A percentile compares a stretch with the other conserved stretches of the same genome.
phyloP scores from a whole-genome alignment of 306 rosid species.

The Lathyrus tuberosus region DNA sequence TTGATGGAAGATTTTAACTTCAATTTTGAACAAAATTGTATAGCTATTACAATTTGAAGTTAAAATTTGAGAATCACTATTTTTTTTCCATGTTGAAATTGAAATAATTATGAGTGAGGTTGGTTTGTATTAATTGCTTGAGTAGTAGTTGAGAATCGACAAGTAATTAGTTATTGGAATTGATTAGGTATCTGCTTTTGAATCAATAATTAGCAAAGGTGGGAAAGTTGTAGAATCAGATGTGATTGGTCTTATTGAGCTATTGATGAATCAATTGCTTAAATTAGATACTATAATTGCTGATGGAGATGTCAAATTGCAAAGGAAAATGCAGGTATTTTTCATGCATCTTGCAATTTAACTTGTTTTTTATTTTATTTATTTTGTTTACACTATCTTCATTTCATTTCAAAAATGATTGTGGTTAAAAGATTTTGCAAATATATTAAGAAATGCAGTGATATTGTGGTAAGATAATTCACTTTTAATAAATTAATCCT shows the following conservation, averaged over 20 bases:
- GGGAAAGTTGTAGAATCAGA: slow-evolving; percentile 79
- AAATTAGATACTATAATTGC: slow-evolving; percentile 78
- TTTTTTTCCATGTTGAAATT: not conserved
- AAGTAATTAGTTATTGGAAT: slow-evolving; percentile 40
- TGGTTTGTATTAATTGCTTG: slow-evolving; percentile 30
- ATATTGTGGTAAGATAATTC: too few relatives aligned
- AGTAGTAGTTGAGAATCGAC: slow-evolving; percentile 23
- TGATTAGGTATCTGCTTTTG: slow-evolving; percentile 82
- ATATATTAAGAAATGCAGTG: too few relatives aligned
- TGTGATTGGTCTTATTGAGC: slow-evolving; percentile 72
- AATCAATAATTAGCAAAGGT: slow-evolving; percentile 73
- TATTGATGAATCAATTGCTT: slow-evolving; percentile 87
- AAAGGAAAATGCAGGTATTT: slow-evolving; percentile 94
- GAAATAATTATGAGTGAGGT: slow-evolving; percentile 7
- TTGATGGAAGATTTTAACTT: not conserved
- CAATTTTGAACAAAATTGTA: not conserved
- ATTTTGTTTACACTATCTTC: too few relatives aligned
- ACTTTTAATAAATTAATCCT: too few relatives aligned
- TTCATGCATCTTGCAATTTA: not conserved
- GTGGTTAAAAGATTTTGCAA: too few relatives aligned
- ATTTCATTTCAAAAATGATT: too few relatives aligned
- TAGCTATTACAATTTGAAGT: not conserved
- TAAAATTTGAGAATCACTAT: not conserved
- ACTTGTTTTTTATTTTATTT: not conserved
- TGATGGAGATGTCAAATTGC: slow-evolving; percentile 94